Evolutionary conservation across 1,139 yeast genomes (phyloP).

Genomic region (Zygoascus meyerae): DNA sequence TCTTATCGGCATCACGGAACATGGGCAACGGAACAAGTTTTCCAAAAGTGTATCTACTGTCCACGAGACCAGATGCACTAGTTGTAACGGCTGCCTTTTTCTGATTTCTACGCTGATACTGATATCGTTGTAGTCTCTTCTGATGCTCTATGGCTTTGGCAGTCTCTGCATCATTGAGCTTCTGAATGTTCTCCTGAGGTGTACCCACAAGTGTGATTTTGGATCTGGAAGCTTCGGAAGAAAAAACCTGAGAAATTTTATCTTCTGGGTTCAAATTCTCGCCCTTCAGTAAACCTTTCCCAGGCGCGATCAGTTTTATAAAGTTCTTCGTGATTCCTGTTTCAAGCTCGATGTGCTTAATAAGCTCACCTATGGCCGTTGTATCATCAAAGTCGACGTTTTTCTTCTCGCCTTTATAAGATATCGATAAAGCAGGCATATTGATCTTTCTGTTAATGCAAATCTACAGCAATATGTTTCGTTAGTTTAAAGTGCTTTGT

Average conservation of each 20-base stretch:
- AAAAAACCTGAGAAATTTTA: conserved; percentile 18
- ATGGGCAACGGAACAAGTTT: conserved; percentile 31
- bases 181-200: conserved; percentile 21
- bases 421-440: conserved; percentile 17
- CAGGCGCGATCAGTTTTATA: conserved; percentile 30
- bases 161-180: conserved; percentile 27
- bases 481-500: too few relatives aligned
- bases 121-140: conserved; percentile 14
- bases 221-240: conserved; percentile 20
- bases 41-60: conserved; percentile 31
- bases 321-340: conserved; percentile 27
- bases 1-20: conserved; percentile 31
- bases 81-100: conserved; percentile 12
- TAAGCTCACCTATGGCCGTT: conserved; percentile 20
- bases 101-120: conserved; percentile 16
- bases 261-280: conserved; percentile 16
- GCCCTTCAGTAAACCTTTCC: conserved; percentile 24
- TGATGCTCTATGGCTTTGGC: conserved; percentile 23
- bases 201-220: conserved; percentile 30
- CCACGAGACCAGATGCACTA: background rate
- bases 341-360: conserved; percentile 24
- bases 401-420: conserved; percentile 19
- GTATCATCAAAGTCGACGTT: conserved; percentile 20
- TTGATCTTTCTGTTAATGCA: too few relatives aligned
- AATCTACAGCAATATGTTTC: too few relatives aligned